Conservation (phyloP, 768 basidiomycete species). For the Megacollybia marginata region DNA sequence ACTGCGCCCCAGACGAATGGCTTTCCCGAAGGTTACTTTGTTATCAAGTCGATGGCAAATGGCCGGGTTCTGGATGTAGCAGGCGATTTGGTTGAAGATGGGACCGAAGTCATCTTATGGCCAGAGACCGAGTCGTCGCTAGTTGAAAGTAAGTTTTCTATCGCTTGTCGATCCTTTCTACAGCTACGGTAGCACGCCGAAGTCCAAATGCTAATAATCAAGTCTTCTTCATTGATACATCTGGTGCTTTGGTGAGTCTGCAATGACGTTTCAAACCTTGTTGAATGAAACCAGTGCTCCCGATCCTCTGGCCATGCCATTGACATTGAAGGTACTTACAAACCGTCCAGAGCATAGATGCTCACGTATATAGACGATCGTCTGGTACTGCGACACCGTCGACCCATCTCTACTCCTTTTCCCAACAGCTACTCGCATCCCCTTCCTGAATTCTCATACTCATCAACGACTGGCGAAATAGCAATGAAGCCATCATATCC, state of each 20-base stretch:
- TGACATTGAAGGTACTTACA: constrained; percentile 59
- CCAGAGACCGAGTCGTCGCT: constrained; percentile 68
- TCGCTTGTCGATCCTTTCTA: not conserved
- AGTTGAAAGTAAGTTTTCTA: constrained; percentile 56
- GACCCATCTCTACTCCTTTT: constrained; percentile 69
- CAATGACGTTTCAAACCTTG: no score
- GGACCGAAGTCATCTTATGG: constrained; percentile 57
- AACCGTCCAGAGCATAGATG: constrained; percentile 1
- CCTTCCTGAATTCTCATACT: constrained; percentile 63
- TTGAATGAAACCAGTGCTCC: constrained; percentile 36
- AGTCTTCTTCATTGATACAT: constrained; percentile 81
- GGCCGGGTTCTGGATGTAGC: constrained; percentile 53
- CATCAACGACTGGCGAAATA: constrained; percentile 47
- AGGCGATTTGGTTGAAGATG: constrained; percentile 47
- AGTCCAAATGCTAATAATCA: constrained; percentile 69
- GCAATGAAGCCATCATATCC: constrained; percentile 53
- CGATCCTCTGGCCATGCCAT: constrained; percentile 76
- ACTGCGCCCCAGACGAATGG: constrained; percentile 1
- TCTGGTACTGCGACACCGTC: constrained; percentile 68
- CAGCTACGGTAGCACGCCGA: constrained; percentile 44
- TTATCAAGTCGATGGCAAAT: constrained; percentile 47
- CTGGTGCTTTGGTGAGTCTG: constrained; percentile 42
- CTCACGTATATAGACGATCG: constrained; percentile 38
- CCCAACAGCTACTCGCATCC: constrained; percentile 76
- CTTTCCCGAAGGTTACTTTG: constrained; percentile 46